Conservation (phyloP, 2,329 filamentous ascomycete genomes). For the Neonectria coccinea region DNA sequence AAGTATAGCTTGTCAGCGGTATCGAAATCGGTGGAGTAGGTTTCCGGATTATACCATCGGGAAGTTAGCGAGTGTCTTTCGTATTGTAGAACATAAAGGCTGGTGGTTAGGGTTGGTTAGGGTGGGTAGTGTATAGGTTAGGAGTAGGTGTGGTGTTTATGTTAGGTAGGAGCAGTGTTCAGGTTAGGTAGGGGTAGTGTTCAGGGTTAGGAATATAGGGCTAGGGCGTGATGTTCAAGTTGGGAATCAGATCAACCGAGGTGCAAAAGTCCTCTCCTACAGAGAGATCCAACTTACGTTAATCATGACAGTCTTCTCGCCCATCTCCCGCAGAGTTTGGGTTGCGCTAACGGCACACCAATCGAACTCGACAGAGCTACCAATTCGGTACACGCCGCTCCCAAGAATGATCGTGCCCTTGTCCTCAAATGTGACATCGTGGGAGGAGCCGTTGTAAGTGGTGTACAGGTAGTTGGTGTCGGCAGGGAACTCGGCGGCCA, state of each 20-base stretch:
- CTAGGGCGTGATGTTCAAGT: neutral
- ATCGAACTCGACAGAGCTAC: conserved; percentile 97
- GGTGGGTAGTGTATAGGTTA: neutral
- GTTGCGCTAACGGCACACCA: conserved; percentile 97
- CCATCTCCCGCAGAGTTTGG: conserved; percentile 83
- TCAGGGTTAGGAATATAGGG: neutral
- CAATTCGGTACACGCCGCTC: conserved; percentile 96
- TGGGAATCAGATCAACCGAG: neutral
- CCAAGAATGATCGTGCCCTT: conserved; percentile 91
- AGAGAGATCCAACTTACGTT: conserved; percentile 67
- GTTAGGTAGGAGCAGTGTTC: neutral
- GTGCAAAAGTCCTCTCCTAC: neutral
- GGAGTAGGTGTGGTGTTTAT: neutral
- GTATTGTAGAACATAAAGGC: neutral
- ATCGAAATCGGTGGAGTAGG: conserved; percentile 86
- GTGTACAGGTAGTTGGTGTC: conserved; percentile 97
- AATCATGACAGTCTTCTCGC: conserved; percentile 98
- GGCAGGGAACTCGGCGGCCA: conserved; percentile 96
- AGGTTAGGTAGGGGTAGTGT: neutral
- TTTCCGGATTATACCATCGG: conserved; percentile 78
- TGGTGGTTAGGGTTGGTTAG: neutral
- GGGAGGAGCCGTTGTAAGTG: conserved; percentile 94
- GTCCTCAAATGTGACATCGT: conserved; percentile 95
- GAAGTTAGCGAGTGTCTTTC: conserved; percentile 20
- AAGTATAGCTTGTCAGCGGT: conserved; percentile 94